Conservation (phyloP, 352 stramenopile genomes). For the Pythium plurisporium region DNA sequence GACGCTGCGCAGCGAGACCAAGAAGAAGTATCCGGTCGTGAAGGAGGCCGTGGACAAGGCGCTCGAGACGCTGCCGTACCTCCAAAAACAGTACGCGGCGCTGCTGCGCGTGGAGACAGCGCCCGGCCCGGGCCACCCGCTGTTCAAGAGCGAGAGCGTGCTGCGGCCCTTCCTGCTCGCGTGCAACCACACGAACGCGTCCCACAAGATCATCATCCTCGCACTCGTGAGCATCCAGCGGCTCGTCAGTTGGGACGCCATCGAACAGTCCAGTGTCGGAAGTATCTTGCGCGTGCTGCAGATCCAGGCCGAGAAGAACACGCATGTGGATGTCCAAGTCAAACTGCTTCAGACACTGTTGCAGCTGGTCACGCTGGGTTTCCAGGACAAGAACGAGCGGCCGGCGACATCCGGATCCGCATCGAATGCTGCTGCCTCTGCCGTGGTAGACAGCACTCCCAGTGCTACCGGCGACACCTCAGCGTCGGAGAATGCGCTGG, state of each 20-base stretch:
- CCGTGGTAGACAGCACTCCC: background rate
- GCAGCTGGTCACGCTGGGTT: conserved; percentile 81
- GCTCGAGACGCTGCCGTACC: conserved; percentile 89
- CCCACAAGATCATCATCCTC: conserved; percentile 91
- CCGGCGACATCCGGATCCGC: background rate
- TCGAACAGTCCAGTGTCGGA: conserved; percentile 91
- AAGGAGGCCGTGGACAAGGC: conserved; percentile 95
- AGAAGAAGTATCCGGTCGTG: conserved; percentile 91
- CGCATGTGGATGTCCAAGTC: conserved; percentile 77
- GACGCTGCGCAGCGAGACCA: conserved; percentile 75
- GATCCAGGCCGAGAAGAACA: conserved; percentile 92
- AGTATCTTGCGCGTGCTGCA: conserved; percentile 95
- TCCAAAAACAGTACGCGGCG: conserved; percentile 94
- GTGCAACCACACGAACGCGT: conserved; percentile 96
- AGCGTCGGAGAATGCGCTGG: conserved; percentile 36
- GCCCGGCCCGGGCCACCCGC: conserved; percentile 85
- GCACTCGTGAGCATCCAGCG: conserved; percentile 94
- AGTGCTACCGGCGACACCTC: background rate
- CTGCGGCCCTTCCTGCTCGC: conserved; percentile 96
- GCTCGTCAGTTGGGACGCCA: conserved; percentile 93
- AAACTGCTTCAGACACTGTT: conserved; percentile 88
- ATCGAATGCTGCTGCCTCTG: background rate
- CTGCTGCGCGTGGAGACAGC: conserved; percentile 68
- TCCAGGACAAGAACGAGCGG: conserved; percentile 42
- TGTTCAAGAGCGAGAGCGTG: conserved; percentile 94